Conservation (phyloP, 2,329 filamentous ascomycete species). For the Cladorrhinum sp. region DNA sequence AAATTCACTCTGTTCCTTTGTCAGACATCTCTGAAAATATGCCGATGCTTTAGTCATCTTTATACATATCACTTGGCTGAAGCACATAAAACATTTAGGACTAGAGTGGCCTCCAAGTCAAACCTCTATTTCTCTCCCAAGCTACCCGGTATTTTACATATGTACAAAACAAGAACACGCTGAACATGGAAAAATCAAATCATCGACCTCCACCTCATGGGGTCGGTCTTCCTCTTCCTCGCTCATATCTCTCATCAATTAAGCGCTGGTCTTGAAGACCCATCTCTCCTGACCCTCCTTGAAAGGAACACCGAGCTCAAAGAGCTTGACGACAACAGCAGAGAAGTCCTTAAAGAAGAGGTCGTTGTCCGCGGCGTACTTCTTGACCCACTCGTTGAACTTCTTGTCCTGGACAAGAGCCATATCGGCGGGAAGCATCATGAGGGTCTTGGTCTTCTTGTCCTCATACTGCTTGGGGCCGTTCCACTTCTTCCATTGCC, state of each 20-base stretch:
- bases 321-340: constrained; percentile 73
- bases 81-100: not conserved
- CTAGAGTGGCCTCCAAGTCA: not conserved
- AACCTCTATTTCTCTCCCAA: not conserved
- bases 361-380: constrained; percentile 88
- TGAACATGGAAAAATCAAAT: not conserved
- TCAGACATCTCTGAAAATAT: too few relatives aligned
- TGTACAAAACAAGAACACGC: not conserved
- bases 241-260: constrained; percentile 19
- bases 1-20: not conserved
- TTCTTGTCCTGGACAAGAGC: constrained; percentile 82
- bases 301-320: constrained; percentile 94
- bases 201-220: not conserved
- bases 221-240: not conserved
- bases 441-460: constrained; percentile 78
- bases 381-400: constrained; percentile 76
- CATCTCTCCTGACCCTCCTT: constrained; percentile 58
- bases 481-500: constrained; percentile 87
- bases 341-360: constrained; percentile 93
- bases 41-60: not conserved
- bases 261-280: constrained; percentile 60
- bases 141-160: not conserved
- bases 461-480: constrained; percentile 90
- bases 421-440: constrained; percentile 97
- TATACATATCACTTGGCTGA: too few relatives aligned